Conservation (phyloP, 306 rosid genomes). For the Casuarina equisetifolia region DNA sequence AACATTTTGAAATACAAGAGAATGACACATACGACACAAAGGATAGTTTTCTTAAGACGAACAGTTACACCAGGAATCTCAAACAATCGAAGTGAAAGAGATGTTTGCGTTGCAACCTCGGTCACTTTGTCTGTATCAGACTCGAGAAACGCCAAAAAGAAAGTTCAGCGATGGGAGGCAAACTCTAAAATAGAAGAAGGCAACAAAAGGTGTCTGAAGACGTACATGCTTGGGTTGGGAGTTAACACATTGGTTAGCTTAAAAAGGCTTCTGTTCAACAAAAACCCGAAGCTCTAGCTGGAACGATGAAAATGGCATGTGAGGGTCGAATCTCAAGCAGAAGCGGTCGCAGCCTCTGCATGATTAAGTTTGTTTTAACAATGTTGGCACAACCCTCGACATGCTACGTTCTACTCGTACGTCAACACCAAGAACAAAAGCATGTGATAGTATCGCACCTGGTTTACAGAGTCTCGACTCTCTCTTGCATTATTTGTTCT, state of each 20-base stretch:
- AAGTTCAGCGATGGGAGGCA: not conserved
- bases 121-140: not conserved
- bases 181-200: not conserved
- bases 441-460: constrained; percentile 54
- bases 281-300: constrained; percentile 35
- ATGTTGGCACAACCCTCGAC: constrained; percentile 49
- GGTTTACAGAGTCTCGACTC: constrained; percentile 14
- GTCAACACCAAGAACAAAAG: constrained; percentile 35
- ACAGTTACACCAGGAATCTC: not conserved
- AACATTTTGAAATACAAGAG: too few relatives aligned
- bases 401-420: constrained; percentile 31
- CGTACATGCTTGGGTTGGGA: constrained; percentile 1
- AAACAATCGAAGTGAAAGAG: not conserved
- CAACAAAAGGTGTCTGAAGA: not conserved
- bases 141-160: constrained; percentile 20
- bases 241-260: not conserved
- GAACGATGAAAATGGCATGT: constrained; percentile 67
- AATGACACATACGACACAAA: too few relatives aligned
- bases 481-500: constrained; percentile 25
- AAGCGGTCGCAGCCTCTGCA: constrained; percentile 20
- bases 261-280: constrained; percentile 8
- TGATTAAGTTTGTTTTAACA: constrained; percentile 36
- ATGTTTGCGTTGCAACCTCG: not conserved
- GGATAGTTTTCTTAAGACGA: not conserved
- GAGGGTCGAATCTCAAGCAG: constrained; percentile 62